These are phyloP conservation scores for Carnegiea gigantea DNA, from an alignment of 179 eudicot species.

Conservation along the genomic window DNA sequence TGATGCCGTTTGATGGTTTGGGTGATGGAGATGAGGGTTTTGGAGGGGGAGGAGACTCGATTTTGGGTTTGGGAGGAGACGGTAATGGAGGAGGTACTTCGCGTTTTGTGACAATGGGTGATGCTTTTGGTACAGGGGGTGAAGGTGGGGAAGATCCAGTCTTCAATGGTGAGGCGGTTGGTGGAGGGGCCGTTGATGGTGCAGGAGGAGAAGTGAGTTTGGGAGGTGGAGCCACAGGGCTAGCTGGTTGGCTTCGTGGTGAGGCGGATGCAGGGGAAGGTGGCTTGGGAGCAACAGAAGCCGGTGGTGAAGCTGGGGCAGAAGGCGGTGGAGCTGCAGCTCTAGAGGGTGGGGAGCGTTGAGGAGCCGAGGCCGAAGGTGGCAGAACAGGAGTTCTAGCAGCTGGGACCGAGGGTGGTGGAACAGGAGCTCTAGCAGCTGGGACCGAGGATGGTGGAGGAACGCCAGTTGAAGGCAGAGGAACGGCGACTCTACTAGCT, in stretches of 20 bases:
- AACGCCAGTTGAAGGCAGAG: not conserved
- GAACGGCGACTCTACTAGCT: constrained; percentile 9
- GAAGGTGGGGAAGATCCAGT: not conserved
- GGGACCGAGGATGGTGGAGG: constrained; percentile 12
- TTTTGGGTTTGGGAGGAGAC: constrained; percentile 24
- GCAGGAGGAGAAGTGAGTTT: constrained; percentile 1
- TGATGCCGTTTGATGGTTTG: constrained; percentile 19
- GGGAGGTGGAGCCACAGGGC: not conserved
- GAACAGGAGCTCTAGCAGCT: not conserved
- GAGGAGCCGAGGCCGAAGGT: constrained; percentile 4
- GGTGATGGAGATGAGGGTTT: constrained; percentile 12
- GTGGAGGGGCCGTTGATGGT: not conserved
- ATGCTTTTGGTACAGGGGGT: constrained; percentile 8
- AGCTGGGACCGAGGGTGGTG: too few species aligned
- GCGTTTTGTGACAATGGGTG: constrained; percentile 8
- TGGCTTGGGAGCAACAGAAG: not conserved
- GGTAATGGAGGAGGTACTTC: constrained; percentile 17
- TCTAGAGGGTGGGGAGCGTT: too few species aligned
- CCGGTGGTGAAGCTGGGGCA: constrained; percentile 8
- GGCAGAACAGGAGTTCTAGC: too few species aligned
- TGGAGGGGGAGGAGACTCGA: constrained; percentile 8
- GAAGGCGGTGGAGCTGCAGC: too few species aligned
- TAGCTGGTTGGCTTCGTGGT: constrained; percentile 7
- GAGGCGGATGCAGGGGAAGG: constrained; percentile 11
- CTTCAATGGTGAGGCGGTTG: not conserved